These are phyloP conservation scores for Aspergillus oerlinghausenensis DNA, from an alignment of 2,329 filamentous ascomycete genomes.

Conservation along the genomic window DNA sequence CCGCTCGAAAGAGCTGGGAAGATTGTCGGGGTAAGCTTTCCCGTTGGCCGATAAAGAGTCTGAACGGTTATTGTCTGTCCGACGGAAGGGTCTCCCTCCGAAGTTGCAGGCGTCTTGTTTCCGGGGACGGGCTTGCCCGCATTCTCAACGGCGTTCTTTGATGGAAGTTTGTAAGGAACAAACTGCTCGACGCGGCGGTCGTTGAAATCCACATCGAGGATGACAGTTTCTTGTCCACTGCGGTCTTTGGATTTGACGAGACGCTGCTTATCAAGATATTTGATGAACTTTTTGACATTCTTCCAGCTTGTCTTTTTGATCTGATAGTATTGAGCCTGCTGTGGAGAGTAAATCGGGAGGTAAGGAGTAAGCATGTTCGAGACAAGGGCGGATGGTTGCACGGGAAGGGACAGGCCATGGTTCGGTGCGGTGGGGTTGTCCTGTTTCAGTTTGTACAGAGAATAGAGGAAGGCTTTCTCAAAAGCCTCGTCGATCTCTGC, in stretches of 20 bases:
- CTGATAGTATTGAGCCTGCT: constrained; percentile 54
- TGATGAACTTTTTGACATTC: constrained; percentile 66
- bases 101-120: constrained; percentile 22
- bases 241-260: constrained; percentile 63
- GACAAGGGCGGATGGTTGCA: constrained; percentile 61
- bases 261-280: constrained; percentile 59
- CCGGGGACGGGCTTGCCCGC: constrained; percentile 29
- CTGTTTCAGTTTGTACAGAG: constrained; percentile 56
- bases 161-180: constrained; percentile 59
- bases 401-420: constrained; percentile 56
- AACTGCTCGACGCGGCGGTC: constrained; percentile 53
- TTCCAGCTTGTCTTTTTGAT: constrained; percentile 70
- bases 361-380: constrained; percentile 62
- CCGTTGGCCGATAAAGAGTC: constrained; percentile 53
- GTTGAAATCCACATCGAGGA: constrained; percentile 61
- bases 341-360: constrained; percentile 54
- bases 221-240: constrained; percentile 59
- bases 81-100: constrained; percentile 37
- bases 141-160: constrained; percentile 48
- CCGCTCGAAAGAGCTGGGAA: constrained; percentile 42
- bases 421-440: constrained; percentile 49
- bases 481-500: constrained; percentile 66
- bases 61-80: constrained; percentile 45
- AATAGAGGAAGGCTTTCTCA: constrained; percentile 59
- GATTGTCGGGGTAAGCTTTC: constrained; percentile 54